Percentiles rank a stretch among this genome's conserved stretches.
These are phyloP conservation scores for Arabidopsis hybrid DNA, from an alignment of 441 rosid species.

Conservation along the genomic window DNA sequence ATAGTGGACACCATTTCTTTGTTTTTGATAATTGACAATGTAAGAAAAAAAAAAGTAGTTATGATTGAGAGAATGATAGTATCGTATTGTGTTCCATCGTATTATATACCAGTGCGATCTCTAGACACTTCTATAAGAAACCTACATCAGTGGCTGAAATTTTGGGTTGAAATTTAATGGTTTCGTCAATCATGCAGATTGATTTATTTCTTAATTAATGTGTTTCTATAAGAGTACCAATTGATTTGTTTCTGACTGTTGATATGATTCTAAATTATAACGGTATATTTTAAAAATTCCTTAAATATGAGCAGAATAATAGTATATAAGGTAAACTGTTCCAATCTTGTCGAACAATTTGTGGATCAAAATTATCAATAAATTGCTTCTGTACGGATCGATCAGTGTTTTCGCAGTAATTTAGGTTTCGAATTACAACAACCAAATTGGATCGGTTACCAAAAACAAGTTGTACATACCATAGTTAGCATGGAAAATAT, in stretches of 20 bases:
- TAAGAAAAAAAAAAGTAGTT: too few species aligned
- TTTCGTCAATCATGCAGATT: slow-evolving; percentile 6
- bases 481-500: not conserved
- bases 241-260: not conserved
- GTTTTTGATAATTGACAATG: not conserved
- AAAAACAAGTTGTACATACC: not conserved
- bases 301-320: not conserved
- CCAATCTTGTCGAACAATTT: slow-evolving; percentile 15
- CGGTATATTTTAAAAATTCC: not conserved
- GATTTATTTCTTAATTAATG: slow-evolving; percentile 1
- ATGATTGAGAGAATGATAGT: not conserved
- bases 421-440: not conserved
- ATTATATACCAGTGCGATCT: not conserved
- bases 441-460: slow-evolving; percentile 3
- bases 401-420: not conserved
- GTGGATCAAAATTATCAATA: not conserved
- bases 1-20: slow-evolving; percentile 18
- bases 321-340: slow-evolving; percentile 34
- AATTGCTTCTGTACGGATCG: not conserved
- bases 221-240: not conserved
- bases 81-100: not conserved
- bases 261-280: not conserved
- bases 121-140: not conserved
- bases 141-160: slow-evolving; percentile 34
- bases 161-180: slow-evolving; percentile 3